Percentiles rank a stretch among this genome's conserved stretches.
Conservation (phyloP, 768 basidiomycete species). For the Chalciporus chontae region DNA sequence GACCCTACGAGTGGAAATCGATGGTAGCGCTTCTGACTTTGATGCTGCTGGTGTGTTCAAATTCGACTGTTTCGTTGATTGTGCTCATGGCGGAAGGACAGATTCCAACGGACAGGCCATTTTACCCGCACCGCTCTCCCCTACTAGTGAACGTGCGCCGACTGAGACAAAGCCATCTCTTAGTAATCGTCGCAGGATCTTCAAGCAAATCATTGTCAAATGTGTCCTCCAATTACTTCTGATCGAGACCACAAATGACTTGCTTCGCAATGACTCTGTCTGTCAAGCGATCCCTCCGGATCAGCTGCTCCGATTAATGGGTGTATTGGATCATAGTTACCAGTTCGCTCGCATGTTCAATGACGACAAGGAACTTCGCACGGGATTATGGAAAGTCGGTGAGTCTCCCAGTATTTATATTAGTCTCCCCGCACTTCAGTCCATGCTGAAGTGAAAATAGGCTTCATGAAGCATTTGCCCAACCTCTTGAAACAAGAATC, state of each 20-base stretch:
- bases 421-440: not conserved
- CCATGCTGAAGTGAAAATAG: slow-evolving; percentile 38
- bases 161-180: slow-evolving; percentile 51
- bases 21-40: slow-evolving; percentile 51
- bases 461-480: slow-evolving; percentile 99
- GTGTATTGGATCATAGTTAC: slow-evolving; percentile 94
- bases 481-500: slow-evolving; percentile 98
- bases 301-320: slow-evolving; percentile 90
- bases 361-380: slow-evolving; percentile 95
- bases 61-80: not conserved
- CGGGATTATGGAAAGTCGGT: slow-evolving; percentile 99
- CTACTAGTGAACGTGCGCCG: slow-evolving; percentile 54
- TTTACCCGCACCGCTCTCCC: slow-evolving; percentile 85
- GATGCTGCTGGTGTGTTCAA: slow-evolving; percentile 40
- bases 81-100: slow-evolving; percentile 7
- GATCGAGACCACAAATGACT: slow-evolving; percentile 95
- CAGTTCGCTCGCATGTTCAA: slow-evolving; percentile 97
- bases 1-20: slow-evolving; percentile 79
- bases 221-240: slow-evolving; percentile 94
- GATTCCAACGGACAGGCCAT: slow-evolving; percentile 67
- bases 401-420: slow-evolving; percentile 39
- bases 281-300: slow-evolving; percentile 93
- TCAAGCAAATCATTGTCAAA: slow-evolving; percentile 99
- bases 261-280: slow-evolving; percentile 88
- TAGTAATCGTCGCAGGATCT: slow-evolving; percentile 75